Base-by-base conservation (phyloP, 73 alveolate species). In the Effrenium voratum region DNA sequence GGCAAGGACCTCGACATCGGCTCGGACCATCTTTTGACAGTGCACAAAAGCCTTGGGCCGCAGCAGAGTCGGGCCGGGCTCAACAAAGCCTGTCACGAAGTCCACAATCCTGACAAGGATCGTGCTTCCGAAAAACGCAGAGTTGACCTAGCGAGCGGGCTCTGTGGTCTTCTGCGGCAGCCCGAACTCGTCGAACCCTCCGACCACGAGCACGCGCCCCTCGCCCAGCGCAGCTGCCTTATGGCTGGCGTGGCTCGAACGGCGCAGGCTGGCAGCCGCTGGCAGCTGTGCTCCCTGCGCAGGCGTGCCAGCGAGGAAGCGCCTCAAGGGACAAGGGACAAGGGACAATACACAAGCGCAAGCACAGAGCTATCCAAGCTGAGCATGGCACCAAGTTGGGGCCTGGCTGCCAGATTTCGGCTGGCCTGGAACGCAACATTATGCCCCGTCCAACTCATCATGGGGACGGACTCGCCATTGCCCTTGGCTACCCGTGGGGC, bases 121-220 rank as follows among this genome's bases (percentile, higher is more conserved):
- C 34, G 28, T 2, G 36, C 49, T 36, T 34, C 86, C 86, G 34
- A 4, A 26, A 24, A 47, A 12, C 45, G 46, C 40, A 8, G 46
- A 70, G 60, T 40, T 55, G 28, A 3, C 75, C 40, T n/a, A 87
- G 38, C 38, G 28, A n/a, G 41, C 36, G 55, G 57, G 32, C 97
- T 90, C 97, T 2, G 97, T 90, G 63, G 97, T 90, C 57, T 90
- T 87, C 86, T 68, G 75, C 32, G 97, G 88, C 87, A 90, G 32
- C 6, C 97, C 97, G n/a, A 47, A 90, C 88, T 90, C 88, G 43
- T 90, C 97, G 30, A 90, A 90, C 36, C 97, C 97, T 32, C 97
- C 97, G 30, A 90, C 97, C 52, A 90, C 97, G 5, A 90, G 60
- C 44, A 90, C 38, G 88, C 80, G 86, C 45, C 97, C 97, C 32